Evolutionary conservation across 257 asterid genomes (phyloP), one percentile per base, ranked within the genome.

Genomic region (Jacaranda mimosifolia): DNA sequence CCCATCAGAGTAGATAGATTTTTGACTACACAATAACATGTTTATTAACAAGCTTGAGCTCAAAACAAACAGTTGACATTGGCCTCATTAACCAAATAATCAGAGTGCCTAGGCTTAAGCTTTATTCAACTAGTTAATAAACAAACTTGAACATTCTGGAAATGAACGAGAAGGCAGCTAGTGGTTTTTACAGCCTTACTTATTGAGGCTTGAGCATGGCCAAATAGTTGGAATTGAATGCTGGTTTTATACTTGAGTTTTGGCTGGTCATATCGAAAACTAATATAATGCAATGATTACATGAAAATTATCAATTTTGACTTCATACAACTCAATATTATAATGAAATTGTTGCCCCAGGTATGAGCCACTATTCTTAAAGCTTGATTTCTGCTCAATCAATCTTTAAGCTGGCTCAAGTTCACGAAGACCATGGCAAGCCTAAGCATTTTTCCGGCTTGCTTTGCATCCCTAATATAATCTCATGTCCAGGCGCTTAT

Each of bases 371-470:
- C 13, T 19, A 4, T 36, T 56, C 63, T 56, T 21, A 45, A 32
- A 68, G 73, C 73, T 46, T 21, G 73, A 68, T 19, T 60, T 68
- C 46, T 46, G 49, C 62, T 46, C 32, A 10, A 67, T 51, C 11
- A 1, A 7, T 32, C 18, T 35, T 43, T 56, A 17, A 56, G 63
- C 63, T 56, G 36, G 36, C 12, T 56, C 63, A 19, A 52, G 58
- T 52, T 52, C 58, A 52, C 0, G 3, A 14, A 52, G 9, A 3
- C 14, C 58, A 14, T 5, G 21, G 15, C 58, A 52, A 14, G 1
- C 58, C 58, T n/a, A 52, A 3, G 8, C 58, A 52, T 52, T 3
- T 14, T 6, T 52, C 21, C 4, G 21, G 8, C 58, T 52, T 1
- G 58, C 21, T 6, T 52, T 52, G 58, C 58, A 52, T 14, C 58